Evolutionary conservation across 2,329 filamentous ascomycete species (phyloP), one percentile per base, ranked within the genome.

Genomic region (Fusarium camptoceras): DNA sequence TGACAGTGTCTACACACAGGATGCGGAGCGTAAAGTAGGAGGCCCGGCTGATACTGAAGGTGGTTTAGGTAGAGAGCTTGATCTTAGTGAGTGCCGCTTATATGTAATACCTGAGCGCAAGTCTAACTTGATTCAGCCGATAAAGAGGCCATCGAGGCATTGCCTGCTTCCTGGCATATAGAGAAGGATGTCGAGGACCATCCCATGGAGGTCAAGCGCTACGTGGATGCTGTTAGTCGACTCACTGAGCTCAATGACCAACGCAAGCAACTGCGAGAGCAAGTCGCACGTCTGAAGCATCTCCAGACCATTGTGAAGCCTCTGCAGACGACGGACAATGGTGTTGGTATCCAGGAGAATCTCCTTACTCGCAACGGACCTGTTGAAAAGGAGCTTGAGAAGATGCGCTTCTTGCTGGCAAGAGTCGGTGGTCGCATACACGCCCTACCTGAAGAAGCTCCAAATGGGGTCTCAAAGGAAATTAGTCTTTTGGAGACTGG

Each of bases 321-420:
- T 1, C 68, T 74, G 25, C 60, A 62, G 44, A 77, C 66, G 18
- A 66, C 55, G 11, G 73, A 75, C 6, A 34, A 78, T 74, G 70
- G 79, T 70, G 67, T 78, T 68, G 72, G 79, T 10, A 80, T 91
- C 9, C 91, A 94, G 76, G 85, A 88, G 61, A 93, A 92, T 75
- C 78, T 94, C 6, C 84, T 91, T 3, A 90, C 88, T 53, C 86
- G 87, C 31, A 87, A 91, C 75, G 88, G 89, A 3, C 85, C 89
- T 49, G 78, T 94, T 12, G 90, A 91, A 75, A 82, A 81, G 55
- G 91, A 93, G 78, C 80, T 94, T 57, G 87, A 89, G 76, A 86
- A 85, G 66, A 92, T 91, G 85, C 85, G 89, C 34, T 82, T 89
- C 69, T 78, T 94, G 66, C 82, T 91, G 57, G 84, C 85, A 2